Base-by-base conservation (phyloP, 2,329 filamentous ascomycete species). In the Venturia nashicola region DNA sequence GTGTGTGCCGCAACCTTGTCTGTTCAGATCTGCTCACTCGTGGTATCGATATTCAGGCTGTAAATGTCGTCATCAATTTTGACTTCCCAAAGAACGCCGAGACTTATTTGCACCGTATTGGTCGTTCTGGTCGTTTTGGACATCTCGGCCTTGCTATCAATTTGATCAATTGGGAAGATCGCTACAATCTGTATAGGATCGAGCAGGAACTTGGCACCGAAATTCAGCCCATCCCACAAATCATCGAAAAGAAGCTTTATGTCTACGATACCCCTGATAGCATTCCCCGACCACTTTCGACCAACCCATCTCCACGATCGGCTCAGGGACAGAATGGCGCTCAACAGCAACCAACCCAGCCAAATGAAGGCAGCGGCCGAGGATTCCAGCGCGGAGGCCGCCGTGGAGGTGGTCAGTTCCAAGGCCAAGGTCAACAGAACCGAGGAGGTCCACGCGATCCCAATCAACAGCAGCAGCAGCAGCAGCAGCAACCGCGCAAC, bases 41-140 rank as follows among this genome's bases (percentile, higher is more conserved):
- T 78, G 94, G 94, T 86, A 99, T 99, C 72, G 94, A 99, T 78
- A 99, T 99, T 68, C 94, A 99, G 77, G 94, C 94, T 63, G 94
- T 99, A 72, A 99, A 99, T 71, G 94, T 99, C 64, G 94, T 99
- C 74, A 99, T 99, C 84, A 99, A 99, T 80, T 99, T 99, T 72
- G 94, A 99, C 73, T 99, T 99, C 76, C 94, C 94, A 63, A 99
- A 99, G 80, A 99, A 99, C 72, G 95, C 94, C 18, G 94, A 99
- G 78, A 99, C 94, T 0, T 99, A 99, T 74, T 86, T 99, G 65
- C 94, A 99, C 78, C 91, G 94, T 69, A 99, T 99, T 74, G 94
- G 94, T 80, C 90, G 94, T 73, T 99, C 94, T 61, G 94, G 94
- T 69, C 90, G 94, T 68, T 99, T 96, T 74, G 94, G 94, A 68